A percentile compares a stretch with the other conserved stretches of the same genome.
phyloP scores from a whole-genome alignment of 305 asterid species.

The Fraxinus albicans region DNA sequence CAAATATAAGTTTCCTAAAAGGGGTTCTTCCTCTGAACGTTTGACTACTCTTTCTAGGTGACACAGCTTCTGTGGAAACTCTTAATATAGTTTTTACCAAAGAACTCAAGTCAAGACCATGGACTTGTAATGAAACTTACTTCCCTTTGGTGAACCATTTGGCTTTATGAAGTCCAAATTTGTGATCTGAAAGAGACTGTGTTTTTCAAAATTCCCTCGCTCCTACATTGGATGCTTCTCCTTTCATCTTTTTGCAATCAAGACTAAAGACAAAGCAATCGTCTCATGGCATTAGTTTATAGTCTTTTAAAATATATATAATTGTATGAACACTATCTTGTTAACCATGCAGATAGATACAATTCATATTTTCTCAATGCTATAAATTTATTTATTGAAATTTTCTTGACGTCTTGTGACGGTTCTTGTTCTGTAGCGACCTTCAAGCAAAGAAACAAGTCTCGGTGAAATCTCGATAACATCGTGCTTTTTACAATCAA shows the following conservation, averaged over 20 bases:
- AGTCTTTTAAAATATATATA: background rate
- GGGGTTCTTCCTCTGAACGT: background rate
- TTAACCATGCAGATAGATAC: background rate
- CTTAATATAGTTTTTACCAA: constrained; percentile 3
- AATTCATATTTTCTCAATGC: background rate
- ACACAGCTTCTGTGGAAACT: background rate
- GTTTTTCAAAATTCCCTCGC: constrained; percentile 33
- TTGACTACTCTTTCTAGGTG: background rate
- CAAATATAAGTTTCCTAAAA: background rate
- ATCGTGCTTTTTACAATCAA: background rate
- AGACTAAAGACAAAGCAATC: constrained; percentile 37
- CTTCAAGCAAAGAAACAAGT: background rate
- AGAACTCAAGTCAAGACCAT: constrained; percentile 40
- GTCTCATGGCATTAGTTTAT: constrained; percentile 27
- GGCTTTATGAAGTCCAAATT: constrained; percentile 42
- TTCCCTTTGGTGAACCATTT: constrained; percentile 17
- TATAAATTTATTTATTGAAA: background rate
- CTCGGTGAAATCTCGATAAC: background rate
- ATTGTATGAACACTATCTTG: background rate
- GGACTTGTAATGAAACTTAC: constrained; percentile 32
- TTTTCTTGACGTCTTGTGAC: background rate
- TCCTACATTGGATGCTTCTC: constrained; percentile 27
- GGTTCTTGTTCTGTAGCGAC: background rate
- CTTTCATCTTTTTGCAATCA: constrained; percentile 22
- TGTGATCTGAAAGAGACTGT: constrained; percentile 50